Base-by-base conservation (phyloP, 2,329 filamentous ascomycete genomes). In the Samsoniella hepiali region DNA sequence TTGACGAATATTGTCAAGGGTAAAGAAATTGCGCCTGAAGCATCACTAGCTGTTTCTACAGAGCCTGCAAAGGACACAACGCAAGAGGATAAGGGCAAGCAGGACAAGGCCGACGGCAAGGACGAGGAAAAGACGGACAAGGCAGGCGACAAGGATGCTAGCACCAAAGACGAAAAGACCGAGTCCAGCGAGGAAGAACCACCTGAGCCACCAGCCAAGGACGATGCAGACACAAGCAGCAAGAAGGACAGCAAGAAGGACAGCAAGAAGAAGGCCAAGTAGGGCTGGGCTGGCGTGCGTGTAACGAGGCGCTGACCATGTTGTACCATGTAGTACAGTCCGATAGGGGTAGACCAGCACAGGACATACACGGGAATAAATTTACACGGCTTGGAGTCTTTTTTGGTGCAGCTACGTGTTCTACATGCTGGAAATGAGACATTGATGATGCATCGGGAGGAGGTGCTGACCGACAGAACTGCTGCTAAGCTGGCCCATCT, bases 1-100 rank as follows among this genome's bases (percentile, higher is more conserved):
- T 81, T 97, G 5, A 76, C 88, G 13, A 83, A 84, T 27, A 82
- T 91, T 47, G 81, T 90, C 62, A 84, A 84, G 63, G 78, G 81
- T 13, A 93, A 91, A 74, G 74, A 78, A 34, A 74, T 81, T 60
- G 72, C 72, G 58, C 58, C 66, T 2, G 65, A 71, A 38, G 63
- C 67, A 13, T 63, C 65, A 15, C 22, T 22, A 1, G 45, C 66
- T 10, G 53, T 65, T 9, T 66, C 59, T 4, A 36, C 38, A 9
- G 9, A 45, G 27, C 13, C 63, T 31, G 32, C 29, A 15, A 67
- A 65, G 34, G 60, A 42, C 6, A 65, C 68, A 58, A 65, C 44
- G 62, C 67, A 17, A 54, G 65, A 58, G 31, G 67, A 63, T 3
- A 63, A 65, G 53, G 64, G 44, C 34, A 66, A 69, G 54, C 58